Conservation (phyloP, 2,329 filamentous ascomycete species). For the Leptographium radiaticola region DNA sequence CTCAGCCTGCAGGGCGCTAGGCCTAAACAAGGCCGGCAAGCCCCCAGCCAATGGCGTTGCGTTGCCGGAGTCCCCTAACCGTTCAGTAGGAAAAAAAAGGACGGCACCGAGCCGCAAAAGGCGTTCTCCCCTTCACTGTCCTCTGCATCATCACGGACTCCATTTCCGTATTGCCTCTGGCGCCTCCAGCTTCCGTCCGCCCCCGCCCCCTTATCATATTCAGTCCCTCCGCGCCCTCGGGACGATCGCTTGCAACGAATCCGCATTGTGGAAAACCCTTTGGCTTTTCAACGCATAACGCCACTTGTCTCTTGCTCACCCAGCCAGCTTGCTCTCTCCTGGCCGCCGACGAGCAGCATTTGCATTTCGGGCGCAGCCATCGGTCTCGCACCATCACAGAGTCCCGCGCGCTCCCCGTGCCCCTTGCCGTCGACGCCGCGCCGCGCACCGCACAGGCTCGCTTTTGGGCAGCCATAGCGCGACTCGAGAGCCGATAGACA, state of each 20-base stretch:
- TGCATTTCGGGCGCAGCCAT: not conserved
- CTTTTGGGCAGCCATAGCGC: not conserved
- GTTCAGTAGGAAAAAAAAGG: conserved; percentile 9
- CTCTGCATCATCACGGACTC: conserved; percentile 3
- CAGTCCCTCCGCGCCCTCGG: conserved; percentile 7
- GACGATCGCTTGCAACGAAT: not conserved
- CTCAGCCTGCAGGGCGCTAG: conserved; percentile 5
- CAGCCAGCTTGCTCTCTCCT: not conserved
- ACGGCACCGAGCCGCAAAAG: conserved; percentile 10
- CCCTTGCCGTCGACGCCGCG: too few species aligned
- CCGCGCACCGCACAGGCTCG: too few species aligned
- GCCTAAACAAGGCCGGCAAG: conserved; percentile 1
- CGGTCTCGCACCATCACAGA: not conserved
- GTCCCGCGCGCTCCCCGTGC: too few species aligned
- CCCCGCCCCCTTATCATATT: conserved; percentile 3
- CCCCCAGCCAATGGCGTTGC: conserved; percentile 7
- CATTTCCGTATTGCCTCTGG: not conserved
- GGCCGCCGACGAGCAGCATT: not conserved
- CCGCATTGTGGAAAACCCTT: not conserved
- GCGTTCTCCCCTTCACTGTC: conserved; percentile 5
- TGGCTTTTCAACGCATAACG: not conserved
- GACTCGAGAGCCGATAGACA: conserved; percentile 7
- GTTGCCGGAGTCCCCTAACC: conserved; percentile 1
- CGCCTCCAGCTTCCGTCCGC: not conserved
- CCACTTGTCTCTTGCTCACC: not conserved